Evolutionary conservation across 257 asterid species (phyloP).

Genomic region (Solanum paucissectum): DNA sequence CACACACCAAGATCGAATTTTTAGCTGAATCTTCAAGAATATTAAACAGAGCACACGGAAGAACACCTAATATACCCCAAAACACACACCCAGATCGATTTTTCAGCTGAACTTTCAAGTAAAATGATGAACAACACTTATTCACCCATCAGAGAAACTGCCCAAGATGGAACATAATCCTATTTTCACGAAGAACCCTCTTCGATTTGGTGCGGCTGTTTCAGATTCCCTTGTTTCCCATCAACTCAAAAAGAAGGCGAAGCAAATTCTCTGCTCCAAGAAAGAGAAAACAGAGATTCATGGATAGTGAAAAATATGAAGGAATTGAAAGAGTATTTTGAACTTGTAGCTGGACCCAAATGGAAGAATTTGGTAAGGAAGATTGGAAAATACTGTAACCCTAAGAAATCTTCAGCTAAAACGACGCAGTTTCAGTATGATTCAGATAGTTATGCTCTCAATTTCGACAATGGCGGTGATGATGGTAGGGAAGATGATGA

Average conservation of each 20-base stretch:
- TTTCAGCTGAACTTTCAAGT: not conserved
- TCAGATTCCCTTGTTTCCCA: not conserved
- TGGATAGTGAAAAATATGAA: conserved; percentile 18
- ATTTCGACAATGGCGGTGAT: conserved; percentile 3
- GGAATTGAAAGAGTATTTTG: conserved; percentile 30
- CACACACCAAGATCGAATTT: not conserved
- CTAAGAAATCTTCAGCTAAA: conserved; percentile 1
- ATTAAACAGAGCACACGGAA: not conserved
- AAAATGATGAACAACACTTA: not conserved
- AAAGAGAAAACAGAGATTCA: conserved; percentile 3
- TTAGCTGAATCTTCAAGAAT: too few species aligned
- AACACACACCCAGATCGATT: not conserved
- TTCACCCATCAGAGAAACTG: not conserved
- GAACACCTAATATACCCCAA: not conserved
- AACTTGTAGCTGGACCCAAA: conserved; percentile 37
- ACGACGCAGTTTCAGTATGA: conserved; percentile 33
- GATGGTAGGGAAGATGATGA: too few species aligned
- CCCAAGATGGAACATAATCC: not conserved
- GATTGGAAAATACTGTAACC: conserved; percentile 19
- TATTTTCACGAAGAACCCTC: not conserved
- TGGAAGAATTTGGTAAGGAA: conserved; percentile 41
- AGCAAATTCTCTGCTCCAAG: not conserved
- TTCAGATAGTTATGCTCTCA: conserved; percentile 45
- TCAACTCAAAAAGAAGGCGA: not conserved
- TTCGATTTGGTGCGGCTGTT: not conserved